A percentile compares a stretch with the other conserved stretches of the same genome.
phyloP scores from a whole-genome alignment of 2,329 filamentous ascomycete species.

The Aspergillus fijiensis region DNA sequence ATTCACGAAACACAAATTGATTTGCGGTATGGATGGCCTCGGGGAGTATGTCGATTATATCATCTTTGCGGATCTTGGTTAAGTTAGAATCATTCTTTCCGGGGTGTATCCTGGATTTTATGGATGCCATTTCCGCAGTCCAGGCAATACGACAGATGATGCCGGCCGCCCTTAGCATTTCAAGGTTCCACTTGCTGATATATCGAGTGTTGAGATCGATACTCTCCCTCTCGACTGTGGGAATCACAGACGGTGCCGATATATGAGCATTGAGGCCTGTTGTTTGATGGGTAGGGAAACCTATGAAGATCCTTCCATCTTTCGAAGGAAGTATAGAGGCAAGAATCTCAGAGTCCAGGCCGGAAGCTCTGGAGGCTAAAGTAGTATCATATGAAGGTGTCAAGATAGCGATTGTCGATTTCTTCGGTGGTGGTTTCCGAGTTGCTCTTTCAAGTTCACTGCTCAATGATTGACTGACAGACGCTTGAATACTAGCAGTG shows the following conservation, averaged over 20 bases:
- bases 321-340: conserved; percentile 85
- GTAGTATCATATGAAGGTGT: conserved; percentile 88
- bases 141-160: conserved; percentile 89
- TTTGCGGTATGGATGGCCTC: conserved; percentile 80
- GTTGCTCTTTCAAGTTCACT: conserved; percentile 91
- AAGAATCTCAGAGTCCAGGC: conserved; percentile 67
- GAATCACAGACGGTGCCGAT: conserved; percentile 92
- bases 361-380: conserved; percentile 61
- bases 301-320: conserved; percentile 91
- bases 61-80: conserved; percentile 60
- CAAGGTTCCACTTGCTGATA: conserved; percentile 92
- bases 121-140: conserved; percentile 77
- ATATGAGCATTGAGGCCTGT: conserved; percentile 92
- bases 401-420: conserved; percentile 79
- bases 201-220: conserved; percentile 95
- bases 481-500: conserved; percentile 77
- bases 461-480: conserved; percentile 69
- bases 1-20: conserved; percentile 85
- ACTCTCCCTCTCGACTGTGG: conserved; percentile 93
- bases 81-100: conserved; percentile 32
- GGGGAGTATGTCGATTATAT: conserved; percentile 67
- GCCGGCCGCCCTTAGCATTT: conserved; percentile 86
- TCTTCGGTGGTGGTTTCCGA: conserved; percentile 91
- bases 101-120: conserved; percentile 61
- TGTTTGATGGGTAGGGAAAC: conserved; percentile 95